phyloP scores from a whole-genome alignment of 225 moss, liverwort and hornwort genomes.

The Climacium dendroides region DNA sequence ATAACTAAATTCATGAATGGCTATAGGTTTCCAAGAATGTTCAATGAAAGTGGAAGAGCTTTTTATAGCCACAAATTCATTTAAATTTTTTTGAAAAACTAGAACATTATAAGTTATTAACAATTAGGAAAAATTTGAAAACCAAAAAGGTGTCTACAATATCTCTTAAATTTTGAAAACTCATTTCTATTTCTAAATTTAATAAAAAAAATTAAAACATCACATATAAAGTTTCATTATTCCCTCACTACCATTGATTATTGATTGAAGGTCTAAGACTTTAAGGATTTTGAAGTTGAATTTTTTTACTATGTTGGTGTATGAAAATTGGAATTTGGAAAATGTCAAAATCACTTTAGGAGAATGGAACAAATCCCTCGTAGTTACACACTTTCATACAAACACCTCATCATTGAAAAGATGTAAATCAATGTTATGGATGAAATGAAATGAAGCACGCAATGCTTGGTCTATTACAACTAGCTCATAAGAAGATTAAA shows the following conservation, averaged over 20 bases:
- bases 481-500: not conserved
- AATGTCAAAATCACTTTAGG: not conserved
- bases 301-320: not conserved
- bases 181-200: not conserved
- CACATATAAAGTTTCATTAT: no score
- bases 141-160: accelerated
- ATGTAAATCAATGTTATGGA: accelerated
- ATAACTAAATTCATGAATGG: not conserved
- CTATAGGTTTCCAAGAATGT: not conserved
- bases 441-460: accelerated
- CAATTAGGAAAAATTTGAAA: not conserved
- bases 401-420: not conserved
- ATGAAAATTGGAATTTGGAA: not conserved
- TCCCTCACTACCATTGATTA: accelerated
- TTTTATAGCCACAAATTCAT: not conserved
- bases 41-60: not conserved
- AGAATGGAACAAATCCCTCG: accelerated
- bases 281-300: not conserved
- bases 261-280: not conserved
- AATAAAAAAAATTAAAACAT: not conserved
- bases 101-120: no score
- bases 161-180: no score
- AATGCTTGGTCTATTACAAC: not conserved
- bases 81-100: accelerated
- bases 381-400: not conserved